Conservation (phyloP, 805 yeast genomes). For the Yamadazyma philogaea region DNA sequence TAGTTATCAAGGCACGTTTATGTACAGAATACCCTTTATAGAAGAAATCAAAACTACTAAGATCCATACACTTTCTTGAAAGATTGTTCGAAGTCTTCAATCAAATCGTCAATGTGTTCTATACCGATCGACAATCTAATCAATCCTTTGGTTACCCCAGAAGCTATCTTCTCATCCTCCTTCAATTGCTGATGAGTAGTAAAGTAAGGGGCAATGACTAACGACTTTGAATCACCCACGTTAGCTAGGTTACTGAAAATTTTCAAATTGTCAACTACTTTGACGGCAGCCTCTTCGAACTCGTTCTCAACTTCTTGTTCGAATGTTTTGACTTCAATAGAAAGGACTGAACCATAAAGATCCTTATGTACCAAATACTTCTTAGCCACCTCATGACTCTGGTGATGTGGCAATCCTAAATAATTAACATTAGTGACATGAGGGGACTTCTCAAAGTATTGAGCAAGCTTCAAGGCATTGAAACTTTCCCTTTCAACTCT, state of each 20-base stretch:
- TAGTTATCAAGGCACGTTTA: background rate
- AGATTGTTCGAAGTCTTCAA: slow-evolving; percentile 84
- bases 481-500: slow-evolving; percentile 90
- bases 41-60: background rate
- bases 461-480: slow-evolving; percentile 79
- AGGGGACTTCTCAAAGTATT: slow-evolving; percentile 66
- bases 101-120: slow-evolving; percentile 87
- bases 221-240: slow-evolving; percentile 94
- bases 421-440: slow-evolving; percentile 88
- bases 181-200: slow-evolving; percentile 92
- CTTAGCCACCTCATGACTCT: slow-evolving; percentile 76
- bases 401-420: slow-evolving; percentile 80
- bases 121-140: slow-evolving; percentile 89
- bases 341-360: slow-evolving; percentile 82
- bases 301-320: slow-evolving; percentile 48
- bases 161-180: slow-evolving; percentile 72
- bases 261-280: slow-evolving; percentile 78
- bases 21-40: slow-evolving; percentile 2
- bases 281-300: slow-evolving; percentile 75
- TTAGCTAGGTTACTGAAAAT: slow-evolving; percentile 92
- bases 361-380: slow-evolving; percentile 60
- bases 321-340: slow-evolving; percentile 74
- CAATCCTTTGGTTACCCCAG: slow-evolving; percentile 88
- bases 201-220: slow-evolving; percentile 93
- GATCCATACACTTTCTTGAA: slow-evolving; percentile 55